Conservation (phyloP, 768 basidiomycete species). For the Mycena latifolia region DNA sequence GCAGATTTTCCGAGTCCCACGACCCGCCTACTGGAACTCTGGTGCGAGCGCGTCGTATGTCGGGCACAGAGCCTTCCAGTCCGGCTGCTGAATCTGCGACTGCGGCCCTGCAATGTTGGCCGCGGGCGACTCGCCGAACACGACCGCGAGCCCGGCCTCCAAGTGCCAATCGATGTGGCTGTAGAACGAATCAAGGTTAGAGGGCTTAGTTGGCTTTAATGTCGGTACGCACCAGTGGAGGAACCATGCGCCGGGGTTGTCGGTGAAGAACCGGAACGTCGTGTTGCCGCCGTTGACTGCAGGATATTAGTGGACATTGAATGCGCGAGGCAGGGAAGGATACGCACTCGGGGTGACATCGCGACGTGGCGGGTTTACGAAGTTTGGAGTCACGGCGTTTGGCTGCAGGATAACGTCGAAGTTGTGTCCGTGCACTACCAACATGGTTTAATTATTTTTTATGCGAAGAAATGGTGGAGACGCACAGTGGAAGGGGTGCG, state of each 20-base stretch:
- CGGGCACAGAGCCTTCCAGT: constrained; percentile 47
- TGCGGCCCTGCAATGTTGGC: constrained; percentile 44
- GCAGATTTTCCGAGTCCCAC: no score
- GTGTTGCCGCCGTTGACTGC: constrained; percentile 50
- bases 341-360: constrained; percentile 29
- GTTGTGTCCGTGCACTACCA: constrained; percentile 29
- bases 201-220: neutral
- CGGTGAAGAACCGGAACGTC: constrained; percentile 53
- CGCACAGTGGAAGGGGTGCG: constrained; percentile 34
- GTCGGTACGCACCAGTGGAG: constrained; percentile 50
- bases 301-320: neutral
- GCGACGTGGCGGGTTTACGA: constrained; percentile 22
- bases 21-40: constrained; percentile 46
- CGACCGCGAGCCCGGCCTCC: constrained; percentile 51
- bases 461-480: no score
- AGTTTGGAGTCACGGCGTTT: constrained; percentile 15
- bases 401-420: constrained; percentile 19
- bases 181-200: neutral
- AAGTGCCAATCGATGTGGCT: constrained; percentile 54
- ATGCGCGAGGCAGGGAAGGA: neutral
- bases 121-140: constrained; percentile 46
- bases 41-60: constrained; percentile 41
- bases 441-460: constrained; percentile 37
- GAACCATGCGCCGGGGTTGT: constrained; percentile 75
- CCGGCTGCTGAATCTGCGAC: constrained; percentile 46